Evolutionary conservation across 139 green algal species (phyloP), one percentile per base, ranked within the genome.

Genomic region (Chlamydomonas sphaeroides): DNA sequence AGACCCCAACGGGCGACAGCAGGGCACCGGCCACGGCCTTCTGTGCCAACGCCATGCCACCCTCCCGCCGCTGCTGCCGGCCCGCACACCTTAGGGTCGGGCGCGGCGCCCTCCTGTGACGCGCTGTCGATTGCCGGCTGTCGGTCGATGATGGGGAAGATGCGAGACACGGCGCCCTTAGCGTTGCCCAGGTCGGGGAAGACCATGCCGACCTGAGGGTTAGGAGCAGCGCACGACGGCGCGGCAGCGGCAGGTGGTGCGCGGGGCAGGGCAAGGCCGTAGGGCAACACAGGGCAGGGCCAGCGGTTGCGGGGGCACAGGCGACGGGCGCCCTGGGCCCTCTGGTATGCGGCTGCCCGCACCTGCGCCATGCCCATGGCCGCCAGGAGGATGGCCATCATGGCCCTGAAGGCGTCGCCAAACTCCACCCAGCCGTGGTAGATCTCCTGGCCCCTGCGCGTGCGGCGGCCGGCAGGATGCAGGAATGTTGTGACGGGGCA

Each of bases 71-170:
- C 90, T 95, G n/a, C 80, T 42, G 82, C 95, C 95, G 15, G 90
- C 49, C 20, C 75, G 49, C 20, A 94, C 83, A 1, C 74, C 74
- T 61, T 18, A 2, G 74, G 42, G 74, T 80, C 74, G 26, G 59
- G 61, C 57, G 70, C 33, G 26, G 5, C 30, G 65, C 89, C 91
- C 32, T 88, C 78, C 10, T 61, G 45, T 36, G 56, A 72, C 48
- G 73, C 61, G 48, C 76, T 72, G 80, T 96, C 90, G 57, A 97
- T 97, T 20, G 42, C n/a, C 1, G 92, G 87, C 68, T 85, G 65
- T 30, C 94, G 89, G 89, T 98, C 94, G 42, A 98, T 89, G 72
- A 96, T 86, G 51, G 85, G 79, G 78, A 98, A 98, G 17, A 98
- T 89, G 30, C 89, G 77, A 68, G 86, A 62, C 18, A 94, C 84